Evolutionary conservation across 192 early-diverging fungal genomes (phyloP).

Genomic region (Phlyctochytrium bullatum): DNA sequence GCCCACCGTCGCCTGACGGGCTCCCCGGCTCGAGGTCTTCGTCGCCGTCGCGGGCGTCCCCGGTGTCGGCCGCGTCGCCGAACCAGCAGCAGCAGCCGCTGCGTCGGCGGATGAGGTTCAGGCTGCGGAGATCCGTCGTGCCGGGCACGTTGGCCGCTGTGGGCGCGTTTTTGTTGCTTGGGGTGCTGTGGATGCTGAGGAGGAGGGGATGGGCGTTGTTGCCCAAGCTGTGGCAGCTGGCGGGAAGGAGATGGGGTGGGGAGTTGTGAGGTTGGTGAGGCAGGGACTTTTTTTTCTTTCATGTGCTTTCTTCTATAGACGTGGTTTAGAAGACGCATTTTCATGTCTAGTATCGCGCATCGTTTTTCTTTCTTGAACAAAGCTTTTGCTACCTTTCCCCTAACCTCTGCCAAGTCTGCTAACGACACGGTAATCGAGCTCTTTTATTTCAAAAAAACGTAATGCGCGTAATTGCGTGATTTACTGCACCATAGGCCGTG

Average conservation of each 20-base stretch:
- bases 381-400: too few relatives aligned
- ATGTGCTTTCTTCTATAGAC: too few relatives aligned
- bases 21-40: not conserved
- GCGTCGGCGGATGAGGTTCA: constrained; percentile 5
- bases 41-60: not conserved
- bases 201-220: not conserved
- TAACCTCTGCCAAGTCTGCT: too few relatives aligned
- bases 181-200: constrained; percentile 3
- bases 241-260: constrained; percentile 4
- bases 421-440: too few relatives aligned
- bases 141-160: not conserved
- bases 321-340: too few relatives aligned
- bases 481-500: too few relatives aligned
- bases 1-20: not conserved
- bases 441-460: too few relatives aligned
- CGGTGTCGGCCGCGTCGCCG: constrained; percentile 1
- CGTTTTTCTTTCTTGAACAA: too few relatives aligned
- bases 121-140: not conserved
- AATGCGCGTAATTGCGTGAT: too few relatives aligned
- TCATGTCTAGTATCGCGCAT: too few relatives aligned
- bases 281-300: too few relatives aligned
- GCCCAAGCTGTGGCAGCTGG: constrained; percentile 3
- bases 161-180: constrained; percentile 3
- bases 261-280: too few relatives aligned
- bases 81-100: not conserved